Percentiles rank a stretch among this genome's conserved stretches.
Conservation (phyloP, 2,329 filamentous ascomycete species). For the Phialophora tarda region DNA sequence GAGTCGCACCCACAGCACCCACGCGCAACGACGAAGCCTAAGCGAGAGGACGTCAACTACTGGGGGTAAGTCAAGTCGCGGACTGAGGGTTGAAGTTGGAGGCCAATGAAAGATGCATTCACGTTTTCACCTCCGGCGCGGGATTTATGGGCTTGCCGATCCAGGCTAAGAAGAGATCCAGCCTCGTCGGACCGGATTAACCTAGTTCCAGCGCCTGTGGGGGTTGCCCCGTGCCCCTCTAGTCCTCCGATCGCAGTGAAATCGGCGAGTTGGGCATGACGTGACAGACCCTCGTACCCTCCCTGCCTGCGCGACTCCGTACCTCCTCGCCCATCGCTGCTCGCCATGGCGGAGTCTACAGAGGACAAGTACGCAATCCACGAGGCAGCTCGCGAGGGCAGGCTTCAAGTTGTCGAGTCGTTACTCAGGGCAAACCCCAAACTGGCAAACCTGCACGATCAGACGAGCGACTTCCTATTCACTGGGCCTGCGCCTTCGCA, state of each 20-base stretch:
- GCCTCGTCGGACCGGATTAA: slow-evolving; percentile 1
- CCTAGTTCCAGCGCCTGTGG: too few species aligned
- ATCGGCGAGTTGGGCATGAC: background rate
- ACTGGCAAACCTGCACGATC: slow-evolving; percentile 73
- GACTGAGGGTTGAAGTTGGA: background rate
- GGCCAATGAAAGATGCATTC: slow-evolving; percentile 1
- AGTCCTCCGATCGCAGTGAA: too few species aligned
- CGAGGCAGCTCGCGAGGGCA: slow-evolving; percentile 82
- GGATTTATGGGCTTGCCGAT: background rate
- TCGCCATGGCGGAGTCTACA: slow-evolving; percentile 12
- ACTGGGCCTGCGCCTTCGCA: slow-evolving; percentile 92
- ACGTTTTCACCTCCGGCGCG: background rate
- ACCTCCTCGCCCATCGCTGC: background rate
- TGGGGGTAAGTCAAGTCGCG: background rate
- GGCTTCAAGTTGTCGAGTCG: slow-evolving; percentile 46
- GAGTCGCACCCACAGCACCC: background rate
- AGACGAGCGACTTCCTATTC: slow-evolving; percentile 89
- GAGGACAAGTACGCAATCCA: slow-evolving; percentile 78
- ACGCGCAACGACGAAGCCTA: background rate
- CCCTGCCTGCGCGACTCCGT: background rate
- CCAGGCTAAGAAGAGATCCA: background rate
- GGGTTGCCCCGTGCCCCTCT: too few species aligned
- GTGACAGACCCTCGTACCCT: background rate
- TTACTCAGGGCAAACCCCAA: slow-evolving; percentile 67
- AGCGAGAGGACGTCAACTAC: background rate